Evolutionary conservation across 164 flowering plant species (phyloP).

Genomic region (Annona cherimola): DNA sequence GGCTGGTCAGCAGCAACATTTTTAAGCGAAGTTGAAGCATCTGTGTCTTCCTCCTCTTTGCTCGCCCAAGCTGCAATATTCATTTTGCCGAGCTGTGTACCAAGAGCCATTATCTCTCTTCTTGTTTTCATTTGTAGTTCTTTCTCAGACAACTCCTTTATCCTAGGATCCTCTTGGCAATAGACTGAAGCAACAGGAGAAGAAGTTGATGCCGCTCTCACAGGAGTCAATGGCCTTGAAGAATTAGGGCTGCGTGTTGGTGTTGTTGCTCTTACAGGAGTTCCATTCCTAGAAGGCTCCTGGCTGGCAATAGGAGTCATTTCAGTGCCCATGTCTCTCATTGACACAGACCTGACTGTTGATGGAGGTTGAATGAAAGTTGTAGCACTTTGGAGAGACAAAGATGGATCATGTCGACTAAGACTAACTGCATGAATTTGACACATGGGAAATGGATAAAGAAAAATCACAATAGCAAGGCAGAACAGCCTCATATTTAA

Average conservation of each 20-base stretch:
- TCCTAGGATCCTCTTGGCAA: conserved; percentile 22
- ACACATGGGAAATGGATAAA: not conserved
- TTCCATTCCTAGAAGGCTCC: conserved; percentile 89
- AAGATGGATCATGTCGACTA: conserved; percentile 63
- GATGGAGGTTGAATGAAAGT: conserved; percentile 69
- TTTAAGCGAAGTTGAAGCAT: conserved; percentile 50
- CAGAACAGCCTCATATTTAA: not conserved
- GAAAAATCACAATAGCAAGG: not conserved
- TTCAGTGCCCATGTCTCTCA: conserved; percentile 99
- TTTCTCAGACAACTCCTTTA: conserved; percentile 53
- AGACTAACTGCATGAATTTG: conserved; percentile 48
- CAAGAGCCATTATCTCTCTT: conserved; percentile 76
- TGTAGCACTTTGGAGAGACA: conserved; percentile 49
- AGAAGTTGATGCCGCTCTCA: conserved; percentile 38
- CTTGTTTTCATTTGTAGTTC: conserved; percentile 77
- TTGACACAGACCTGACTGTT: conserved; percentile 81
- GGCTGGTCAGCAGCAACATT: conserved; percentile 26
- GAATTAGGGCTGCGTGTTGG: conserved; percentile 66
- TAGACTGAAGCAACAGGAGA: conserved; percentile 23
- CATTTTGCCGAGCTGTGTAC: conserved; percentile 72
- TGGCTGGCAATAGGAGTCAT: conserved; percentile 94
- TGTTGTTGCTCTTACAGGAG: conserved; percentile 76
- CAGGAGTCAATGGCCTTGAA: conserved; percentile 73
- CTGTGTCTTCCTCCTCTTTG: conserved; percentile 65
- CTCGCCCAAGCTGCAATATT: conserved; percentile 96